Conservation (phyloP, 1,139 yeast species). For the Nakaseomyces delphensis region DNA sequence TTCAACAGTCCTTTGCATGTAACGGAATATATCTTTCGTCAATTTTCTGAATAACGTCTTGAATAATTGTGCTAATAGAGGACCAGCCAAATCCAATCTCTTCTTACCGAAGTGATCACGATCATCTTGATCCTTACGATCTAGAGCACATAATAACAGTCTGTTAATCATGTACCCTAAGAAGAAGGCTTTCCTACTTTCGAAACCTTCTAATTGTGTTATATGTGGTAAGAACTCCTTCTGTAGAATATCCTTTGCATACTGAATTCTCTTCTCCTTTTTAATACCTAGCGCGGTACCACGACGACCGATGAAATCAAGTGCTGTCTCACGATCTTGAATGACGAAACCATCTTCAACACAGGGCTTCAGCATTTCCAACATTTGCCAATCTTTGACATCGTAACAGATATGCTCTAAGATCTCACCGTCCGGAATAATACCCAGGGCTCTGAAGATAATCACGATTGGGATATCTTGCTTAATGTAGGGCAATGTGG, state of each 20-base stretch:
- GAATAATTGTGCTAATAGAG: slow-evolving; percentile 88
- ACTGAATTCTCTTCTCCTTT: slow-evolving; percentile 96
- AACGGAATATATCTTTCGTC: slow-evolving; percentile 89
- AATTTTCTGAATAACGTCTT: slow-evolving; percentile 88
- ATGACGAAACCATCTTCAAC: slow-evolving; percentile 98
- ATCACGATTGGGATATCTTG: slow-evolving; percentile 95
- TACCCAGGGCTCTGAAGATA: slow-evolving; percentile 95
- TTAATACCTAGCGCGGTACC: slow-evolving; percentile 89
- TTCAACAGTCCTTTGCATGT: slow-evolving; percentile 98
- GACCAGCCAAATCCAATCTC: slow-evolving; percentile 97
- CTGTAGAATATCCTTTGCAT: slow-evolving; percentile 91
- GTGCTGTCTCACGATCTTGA: slow-evolving; percentile 95
- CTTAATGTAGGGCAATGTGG: slow-evolving; percentile 90
- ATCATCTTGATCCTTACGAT: slow-evolving; percentile 96
- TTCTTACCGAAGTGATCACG: slow-evolving; percentile 99
- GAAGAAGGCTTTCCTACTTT: slow-evolving; percentile 92
- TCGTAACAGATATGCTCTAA: slow-evolving; percentile 97
- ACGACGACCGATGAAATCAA: slow-evolving; percentile 97
- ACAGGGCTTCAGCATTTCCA: slow-evolving; percentile 97
- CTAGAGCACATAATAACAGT: slow-evolving; percentile 86
- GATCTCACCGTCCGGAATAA: slow-evolving; percentile 98
- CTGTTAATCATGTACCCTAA: slow-evolving; percentile 97
- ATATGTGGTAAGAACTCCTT: slow-evolving; percentile 95
- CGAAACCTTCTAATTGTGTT: slow-evolving; percentile 95
- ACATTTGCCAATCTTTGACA: slow-evolving; percentile 98